phyloP scores from a whole-genome alignment of 345 rosid genomes.

The Pseudoturritis turrita region DNA sequence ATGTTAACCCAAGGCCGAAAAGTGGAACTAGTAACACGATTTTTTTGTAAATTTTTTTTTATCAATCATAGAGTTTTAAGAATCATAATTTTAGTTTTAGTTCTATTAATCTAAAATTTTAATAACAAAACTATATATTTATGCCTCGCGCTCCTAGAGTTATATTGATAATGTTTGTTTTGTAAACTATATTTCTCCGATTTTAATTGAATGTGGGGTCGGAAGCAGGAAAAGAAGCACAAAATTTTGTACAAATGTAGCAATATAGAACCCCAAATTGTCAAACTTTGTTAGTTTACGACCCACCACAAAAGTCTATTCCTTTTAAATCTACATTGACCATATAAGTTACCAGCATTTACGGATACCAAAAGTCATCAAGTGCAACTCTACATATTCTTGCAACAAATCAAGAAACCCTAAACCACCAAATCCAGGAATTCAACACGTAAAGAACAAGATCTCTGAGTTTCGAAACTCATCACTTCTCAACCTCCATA shows the following conservation, averaged over 20 bases:
- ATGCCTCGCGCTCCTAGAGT: too few relatives aligned
- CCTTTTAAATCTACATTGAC: background rate
- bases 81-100: too few relatives aligned
- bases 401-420: background rate
- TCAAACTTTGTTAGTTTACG: background rate
- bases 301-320: background rate
- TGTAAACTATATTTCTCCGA: background rate
- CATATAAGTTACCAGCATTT: too few relatives aligned
- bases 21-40: background rate
- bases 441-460: background rate
- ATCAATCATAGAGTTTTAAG: too few relatives aligned
- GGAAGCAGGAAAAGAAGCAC: background rate
- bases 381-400: background rate
- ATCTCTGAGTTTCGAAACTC: background rate
- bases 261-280: background rate
- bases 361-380: background rate
- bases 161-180: too few relatives aligned
- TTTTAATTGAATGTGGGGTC: too few relatives aligned
- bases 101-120: too few relatives aligned
- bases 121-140: too few relatives aligned
- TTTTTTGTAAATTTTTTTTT: too few relatives aligned
- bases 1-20: background rate
- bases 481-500: conserved; percentile 5
- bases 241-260: background rate
- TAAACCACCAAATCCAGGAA: background rate